Percentiles rank a stretch among this genome's conserved stretches.
Evolutionary conservation across 805 yeast genomes (phyloP).

Genomic region (Starmerella tilneyi): DNA sequence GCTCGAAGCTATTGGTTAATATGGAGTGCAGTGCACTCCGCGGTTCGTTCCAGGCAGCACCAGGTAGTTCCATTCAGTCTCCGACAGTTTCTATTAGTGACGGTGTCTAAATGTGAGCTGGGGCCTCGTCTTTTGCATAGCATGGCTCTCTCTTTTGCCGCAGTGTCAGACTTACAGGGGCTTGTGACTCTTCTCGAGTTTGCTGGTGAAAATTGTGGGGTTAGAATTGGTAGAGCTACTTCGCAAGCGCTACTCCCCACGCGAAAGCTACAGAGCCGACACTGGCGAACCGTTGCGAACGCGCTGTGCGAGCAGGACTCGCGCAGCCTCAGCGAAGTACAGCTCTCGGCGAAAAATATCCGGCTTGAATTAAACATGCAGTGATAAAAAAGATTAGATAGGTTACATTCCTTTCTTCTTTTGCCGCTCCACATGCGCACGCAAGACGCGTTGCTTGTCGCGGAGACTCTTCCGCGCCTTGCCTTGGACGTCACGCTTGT

Average conservation of each 20-base stretch:
- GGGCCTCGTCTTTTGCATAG: background rate
- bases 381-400: background rate
- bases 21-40: background rate
- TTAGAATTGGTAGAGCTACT: background rate
- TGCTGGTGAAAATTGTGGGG: background rate
- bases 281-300: background rate
- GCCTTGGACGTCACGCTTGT: constrained; percentile 87
- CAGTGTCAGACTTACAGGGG: constrained; percentile 11
- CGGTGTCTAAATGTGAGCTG: background rate
- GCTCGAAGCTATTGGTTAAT: background rate
- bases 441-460: constrained; percentile 76
- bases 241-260: background rate
- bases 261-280: background rate
- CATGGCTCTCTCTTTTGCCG: constrained; percentile 1
- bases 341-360: background rate
- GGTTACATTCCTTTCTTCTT: constrained; percentile 60
- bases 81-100: constrained; percentile 2
- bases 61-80: background rate
- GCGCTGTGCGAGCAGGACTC: background rate
- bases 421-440: constrained; percentile 81
- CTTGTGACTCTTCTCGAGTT: constrained; percentile 6
- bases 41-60: background rate
- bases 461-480: constrained; percentile 81
- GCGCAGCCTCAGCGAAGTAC: background rate
- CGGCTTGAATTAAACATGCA: background rate